These are phyloP conservation scores for Bipolaris victoriae DNA, from an alignment of 2,329 filamentous ascomycete species.

Conservation along the genomic window DNA sequence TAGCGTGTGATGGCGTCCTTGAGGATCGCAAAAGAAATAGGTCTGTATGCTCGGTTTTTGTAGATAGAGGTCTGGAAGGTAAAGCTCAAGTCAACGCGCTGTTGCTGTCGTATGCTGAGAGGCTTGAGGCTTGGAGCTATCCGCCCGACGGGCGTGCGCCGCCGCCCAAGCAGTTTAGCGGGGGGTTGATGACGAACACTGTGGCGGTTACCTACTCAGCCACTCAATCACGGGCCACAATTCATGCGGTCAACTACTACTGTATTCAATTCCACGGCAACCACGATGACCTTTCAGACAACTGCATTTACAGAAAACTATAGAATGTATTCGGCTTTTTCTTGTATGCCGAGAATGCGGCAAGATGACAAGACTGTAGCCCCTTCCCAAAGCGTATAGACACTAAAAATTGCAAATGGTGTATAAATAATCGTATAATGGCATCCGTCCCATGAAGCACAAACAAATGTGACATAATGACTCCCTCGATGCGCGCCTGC, in stretches of 20 bases:
- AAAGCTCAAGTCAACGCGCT: constrained; percentile 1
- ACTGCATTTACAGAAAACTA: not conserved
- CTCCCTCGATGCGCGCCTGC: constrained; percentile 1
- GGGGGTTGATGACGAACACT: constrained; percentile 26
- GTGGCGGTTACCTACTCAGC: constrained; percentile 22
- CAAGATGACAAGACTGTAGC: constrained; percentile 9
- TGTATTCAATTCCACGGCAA: not conserved
- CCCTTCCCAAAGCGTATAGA: constrained; percentile 30
- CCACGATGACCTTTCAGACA: not conserved
- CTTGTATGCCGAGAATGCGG: constrained; percentile 18
- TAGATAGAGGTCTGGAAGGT: constrained; percentile 1
- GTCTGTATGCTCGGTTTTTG: not conserved
- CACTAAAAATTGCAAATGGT: constrained; percentile 30
- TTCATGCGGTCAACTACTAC: not conserved
- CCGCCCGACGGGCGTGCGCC: constrained; percentile 9
- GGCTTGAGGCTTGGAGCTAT: constrained; percentile 29
- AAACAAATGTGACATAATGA: constrained; percentile 8
- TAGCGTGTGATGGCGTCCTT: not conserved
- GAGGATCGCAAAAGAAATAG: not conserved
- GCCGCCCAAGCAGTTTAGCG: constrained; percentile 15
- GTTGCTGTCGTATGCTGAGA: constrained; percentile 26
- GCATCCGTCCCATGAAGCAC: constrained; percentile 13
- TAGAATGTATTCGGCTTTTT: constrained; percentile 17
- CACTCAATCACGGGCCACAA: constrained; percentile 7
- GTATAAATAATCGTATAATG: constrained; percentile 30